Conservation (phyloP, 768 basidiomycete genomes). For the Glaciozyma antarctica region DNA sequence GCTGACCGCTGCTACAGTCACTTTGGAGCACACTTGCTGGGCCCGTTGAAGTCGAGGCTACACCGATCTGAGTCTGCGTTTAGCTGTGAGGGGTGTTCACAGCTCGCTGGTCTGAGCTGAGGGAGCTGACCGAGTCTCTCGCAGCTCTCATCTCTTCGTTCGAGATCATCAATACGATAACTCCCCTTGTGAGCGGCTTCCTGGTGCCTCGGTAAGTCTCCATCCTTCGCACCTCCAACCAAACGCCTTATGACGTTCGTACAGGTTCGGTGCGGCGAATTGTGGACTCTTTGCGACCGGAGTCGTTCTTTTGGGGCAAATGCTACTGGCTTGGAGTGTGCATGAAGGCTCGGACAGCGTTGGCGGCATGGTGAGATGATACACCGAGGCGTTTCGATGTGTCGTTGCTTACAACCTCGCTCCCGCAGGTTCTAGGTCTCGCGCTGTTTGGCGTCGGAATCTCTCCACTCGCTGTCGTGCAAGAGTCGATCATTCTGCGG, state of each 20-base stretch:
- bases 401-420: neutral
- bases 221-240: too few species aligned
- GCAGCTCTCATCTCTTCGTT: slow-evolving; percentile 61
- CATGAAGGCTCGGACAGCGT: slow-evolving; percentile 63
- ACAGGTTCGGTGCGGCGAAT: slow-evolving; percentile 59
- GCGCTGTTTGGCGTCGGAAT: slow-evolving; percentile 72
- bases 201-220: slow-evolving; percentile 40
- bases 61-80: slow-evolving; percentile 19
- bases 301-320: slow-evolving; percentile 59
- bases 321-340: slow-evolving; percentile 50
- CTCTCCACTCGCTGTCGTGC: slow-evolving; percentile 69
- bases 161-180: slow-evolving; percentile 65
- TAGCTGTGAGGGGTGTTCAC: slow-evolving; percentile 39
- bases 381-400: too few species aligned
- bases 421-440: slow-evolving; percentile 47
- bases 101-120: slow-evolving; percentile 40
- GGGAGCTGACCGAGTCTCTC: slow-evolving; percentile 61
- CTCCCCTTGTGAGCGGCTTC: slow-evolving; percentile 66
- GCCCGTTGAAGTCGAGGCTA: slow-evolving; percentile 53
- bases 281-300: slow-evolving; percentile 67
- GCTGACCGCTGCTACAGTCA: slow-evolving; percentile 2
- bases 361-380: slow-evolving; percentile 3
- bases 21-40: slow-evolving; percentile 65
- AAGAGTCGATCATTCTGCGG: slow-evolving; percentile 70
- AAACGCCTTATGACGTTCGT: slow-evolving; percentile 36